Evolutionary conservation across 805 yeast species (phyloP).

Genomic region (Scheffersomyces amazonensis): DNA sequence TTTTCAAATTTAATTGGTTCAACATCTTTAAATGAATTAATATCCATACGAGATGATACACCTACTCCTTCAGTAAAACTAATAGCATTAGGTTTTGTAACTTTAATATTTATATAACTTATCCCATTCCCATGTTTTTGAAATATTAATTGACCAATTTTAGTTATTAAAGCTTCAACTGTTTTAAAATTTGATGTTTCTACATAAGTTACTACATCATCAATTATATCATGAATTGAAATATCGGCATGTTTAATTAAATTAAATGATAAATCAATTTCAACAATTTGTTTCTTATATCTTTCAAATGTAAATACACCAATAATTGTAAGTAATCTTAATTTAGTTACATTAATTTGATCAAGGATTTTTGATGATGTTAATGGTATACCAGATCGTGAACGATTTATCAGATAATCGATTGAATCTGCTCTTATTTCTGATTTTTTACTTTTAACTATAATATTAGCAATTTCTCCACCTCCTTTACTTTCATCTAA

Average conservation of each 20-base stretch:
- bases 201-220: slow-evolving; percentile 55
- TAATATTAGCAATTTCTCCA: slow-evolving; percentile 40
- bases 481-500: slow-evolving; percentile 43
- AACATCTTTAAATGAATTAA: slow-evolving; percentile 34
- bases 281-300: slow-evolving; percentile 74
- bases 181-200: slow-evolving; percentile 83
- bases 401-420: slow-evolving; percentile 38
- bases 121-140: slow-evolving; percentile 34
- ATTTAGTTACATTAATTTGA: slow-evolving; percentile 40
- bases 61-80: slow-evolving; percentile 89
- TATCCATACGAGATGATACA: slow-evolving; percentile 59
- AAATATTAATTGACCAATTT: slow-evolving; percentile 59
- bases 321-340: slow-evolving; percentile 70
- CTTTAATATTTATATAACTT: slow-evolving; percentile 50
- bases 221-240: slow-evolving; percentile 42
- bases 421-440: slow-evolving; percentile 56
- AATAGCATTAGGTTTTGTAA: slow-evolving; percentile 85
- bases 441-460: slow-evolving; percentile 48
- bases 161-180: slow-evolving; percentile 84
- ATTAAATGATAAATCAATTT: slow-evolving; percentile 45
- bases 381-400: slow-evolving; percentile 11
- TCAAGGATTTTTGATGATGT: slow-evolving; percentile 13
- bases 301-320: slow-evolving; percentile 95
- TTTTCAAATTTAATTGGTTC: slow-evolving; percentile 13
- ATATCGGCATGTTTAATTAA: slow-evolving; percentile 26